Evolutionary conservation across 1,284 basidiomycete species (phyloP).

Genomic region (Ceratobasidium sp.): DNA sequence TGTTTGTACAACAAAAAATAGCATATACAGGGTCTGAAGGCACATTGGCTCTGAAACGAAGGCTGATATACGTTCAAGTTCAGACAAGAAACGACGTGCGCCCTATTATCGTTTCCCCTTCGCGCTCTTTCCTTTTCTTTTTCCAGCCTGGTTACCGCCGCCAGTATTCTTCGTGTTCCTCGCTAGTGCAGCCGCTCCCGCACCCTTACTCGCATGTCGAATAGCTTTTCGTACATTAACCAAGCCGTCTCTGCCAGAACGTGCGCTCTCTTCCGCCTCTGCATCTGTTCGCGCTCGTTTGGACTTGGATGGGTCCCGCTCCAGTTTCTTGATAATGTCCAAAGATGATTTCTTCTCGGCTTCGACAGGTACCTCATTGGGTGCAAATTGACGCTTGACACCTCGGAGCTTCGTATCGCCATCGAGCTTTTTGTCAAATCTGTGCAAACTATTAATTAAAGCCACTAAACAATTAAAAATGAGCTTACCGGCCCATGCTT

Average conservation of each 20-base stretch:
- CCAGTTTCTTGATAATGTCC: slow-evolving; percentile 81
- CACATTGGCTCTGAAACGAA: not conserved
- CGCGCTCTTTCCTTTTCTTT: slow-evolving; percentile 15
- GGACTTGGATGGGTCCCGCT: slow-evolving; percentile 72
- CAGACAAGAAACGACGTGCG: not conserved
- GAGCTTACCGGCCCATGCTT: slow-evolving; percentile 77
- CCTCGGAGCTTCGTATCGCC: slow-evolving; percentile 92
- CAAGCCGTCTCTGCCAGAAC: slow-evolving; percentile 63
- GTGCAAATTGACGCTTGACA: slow-evolving; percentile 90
- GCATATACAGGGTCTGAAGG: slow-evolving; percentile 14
- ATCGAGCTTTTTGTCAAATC: slow-evolving; percentile 88
- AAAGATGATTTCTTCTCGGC: slow-evolving; percentile 81
- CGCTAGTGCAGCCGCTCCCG: slow-evolving; percentile 59
- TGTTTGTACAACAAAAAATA: slow-evolving; percentile 8
- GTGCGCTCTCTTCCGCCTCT: slow-evolving; percentile 62
- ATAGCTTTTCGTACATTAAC: slow-evolving; percentile 91
- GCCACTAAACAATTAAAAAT: not conserved
- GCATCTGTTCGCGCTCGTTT: slow-evolving; percentile 60
- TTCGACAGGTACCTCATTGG: slow-evolving; percentile 74
- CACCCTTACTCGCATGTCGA: slow-evolving; percentile 77
- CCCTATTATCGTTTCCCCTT: slow-evolving; percentile 29
- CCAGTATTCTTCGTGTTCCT: slow-evolving; percentile 28
- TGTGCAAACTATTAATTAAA: slow-evolving; percentile 51
- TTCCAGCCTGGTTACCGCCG: slow-evolving; percentile 1
- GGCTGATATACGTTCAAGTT: not conserved